These are phyloP conservation scores for Micractinium conductrix DNA, from an alignment of 139 green algal species.

Conservation along the genomic window DNA sequence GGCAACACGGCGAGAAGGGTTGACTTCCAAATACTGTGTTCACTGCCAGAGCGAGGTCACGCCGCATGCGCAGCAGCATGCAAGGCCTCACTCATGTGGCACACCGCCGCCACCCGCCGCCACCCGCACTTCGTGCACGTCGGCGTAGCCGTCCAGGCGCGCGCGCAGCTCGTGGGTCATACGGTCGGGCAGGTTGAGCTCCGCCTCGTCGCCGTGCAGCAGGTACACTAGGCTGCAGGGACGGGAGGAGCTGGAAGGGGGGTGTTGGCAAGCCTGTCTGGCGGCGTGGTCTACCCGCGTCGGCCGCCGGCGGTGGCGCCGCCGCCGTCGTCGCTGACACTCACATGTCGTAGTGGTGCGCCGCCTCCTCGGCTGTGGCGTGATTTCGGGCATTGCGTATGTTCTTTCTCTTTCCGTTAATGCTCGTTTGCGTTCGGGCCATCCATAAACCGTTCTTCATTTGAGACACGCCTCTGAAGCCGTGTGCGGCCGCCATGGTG, in stretches of 20 bases:
- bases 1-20: no score
- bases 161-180: constrained; percentile 11
- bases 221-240: background rate
- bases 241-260: background rate
- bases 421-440: background rate
- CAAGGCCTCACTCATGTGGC: no score
- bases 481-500: background rate
- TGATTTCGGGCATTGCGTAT: background rate
- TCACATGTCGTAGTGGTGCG: constrained; percentile 22
- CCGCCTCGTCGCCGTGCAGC: background rate
- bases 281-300: background rate
- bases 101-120: background rate
- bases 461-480: background rate
- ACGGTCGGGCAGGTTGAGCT: constrained; percentile 14
- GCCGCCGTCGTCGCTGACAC: background rate
- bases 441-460: background rate
- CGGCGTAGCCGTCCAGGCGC: background rate
- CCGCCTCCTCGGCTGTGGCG: constrained; percentile 1
- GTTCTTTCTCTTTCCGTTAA: background rate
- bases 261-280: no score
- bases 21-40: background rate
- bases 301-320: no score
- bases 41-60: no score
- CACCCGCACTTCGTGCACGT: constrained; percentile 26
- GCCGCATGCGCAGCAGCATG: no score